Evolutionary conservation across 192 early-diverging fungal species (phyloP).

Genomic region (Globomyces pollinis-pini): DNA sequence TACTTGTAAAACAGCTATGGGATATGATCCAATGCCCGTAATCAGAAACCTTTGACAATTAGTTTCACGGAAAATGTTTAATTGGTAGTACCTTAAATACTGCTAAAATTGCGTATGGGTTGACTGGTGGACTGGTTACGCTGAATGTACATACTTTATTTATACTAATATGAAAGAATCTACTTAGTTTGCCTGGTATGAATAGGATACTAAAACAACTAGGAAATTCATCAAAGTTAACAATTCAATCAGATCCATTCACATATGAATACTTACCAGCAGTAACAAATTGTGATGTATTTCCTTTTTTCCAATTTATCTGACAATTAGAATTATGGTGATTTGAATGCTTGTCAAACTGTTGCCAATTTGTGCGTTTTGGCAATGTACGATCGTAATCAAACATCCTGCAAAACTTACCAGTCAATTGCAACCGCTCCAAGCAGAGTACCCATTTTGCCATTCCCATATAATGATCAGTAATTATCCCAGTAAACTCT

Average conservation of each 20-base stretch:
- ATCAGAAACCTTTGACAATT: not conserved
- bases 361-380: conserved; percentile 45
- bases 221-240: conserved; percentile 9
- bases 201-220: too few species aligned
- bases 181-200: conserved; percentile 3
- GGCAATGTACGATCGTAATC: conserved; percentile 27
- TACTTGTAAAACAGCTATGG: conserved; percentile 18
- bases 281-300: conserved; percentile 13
- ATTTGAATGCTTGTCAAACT: conserved; percentile 28
- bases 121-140: not conserved
- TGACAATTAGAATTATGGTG: too few species aligned
- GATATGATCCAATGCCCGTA: not conserved
- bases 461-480: conserved; percentile 8
- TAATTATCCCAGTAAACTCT: too few species aligned
- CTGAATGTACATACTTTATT: conserved; percentile 3
- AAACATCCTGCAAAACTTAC: conserved; percentile 30
- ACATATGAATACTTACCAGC: conserved; percentile 5
- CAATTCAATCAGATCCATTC: conserved; percentile 18
- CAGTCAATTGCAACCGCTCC: conserved; percentile 6
- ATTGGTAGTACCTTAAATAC: not conserved
- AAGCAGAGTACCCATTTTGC: not conserved
- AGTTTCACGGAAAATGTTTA: not conserved
- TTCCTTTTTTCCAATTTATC: too few species aligned
- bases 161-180: conserved; percentile 11
- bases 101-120: conserved; percentile 9